Conservation (phyloP, 192 early-diverging fungal genomes). For the Rhizoclosmatium sp. region DNA sequence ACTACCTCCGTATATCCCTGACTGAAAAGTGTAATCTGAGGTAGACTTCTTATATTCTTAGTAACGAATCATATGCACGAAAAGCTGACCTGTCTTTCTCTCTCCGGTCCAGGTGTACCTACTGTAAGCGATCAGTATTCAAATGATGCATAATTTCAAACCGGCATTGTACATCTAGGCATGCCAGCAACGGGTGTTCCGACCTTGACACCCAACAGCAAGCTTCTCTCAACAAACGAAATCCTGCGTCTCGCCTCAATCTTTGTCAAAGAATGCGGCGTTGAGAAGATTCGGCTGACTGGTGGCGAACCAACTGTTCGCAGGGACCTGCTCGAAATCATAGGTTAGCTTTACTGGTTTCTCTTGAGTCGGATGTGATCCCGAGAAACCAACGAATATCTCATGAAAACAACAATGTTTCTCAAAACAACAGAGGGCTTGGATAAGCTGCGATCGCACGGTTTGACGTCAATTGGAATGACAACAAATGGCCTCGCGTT, state of each 20-base stretch:
- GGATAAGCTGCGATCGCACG: slow-evolving; percentile 72
- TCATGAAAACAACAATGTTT: neutral
- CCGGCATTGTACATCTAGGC: neutral
- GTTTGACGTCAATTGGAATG: slow-evolving; percentile 84
- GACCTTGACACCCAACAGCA: slow-evolving; percentile 59
- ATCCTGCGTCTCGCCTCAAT: slow-evolving; percentile 80
- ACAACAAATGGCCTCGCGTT: slow-evolving; percentile 95
- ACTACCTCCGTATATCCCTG: slow-evolving; percentile 92
- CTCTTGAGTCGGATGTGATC: neutral
- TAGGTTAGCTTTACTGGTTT: slow-evolving; percentile 57
- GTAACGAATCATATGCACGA: too few species aligned
- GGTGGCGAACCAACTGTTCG: slow-evolving; percentile 97
- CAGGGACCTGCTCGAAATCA: slow-evolving; percentile 86
- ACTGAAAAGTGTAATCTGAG: slow-evolving; percentile 96
- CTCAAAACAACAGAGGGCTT: slow-evolving; percentile 61
- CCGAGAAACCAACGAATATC: too few species aligned
- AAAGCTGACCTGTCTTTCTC: neutral
- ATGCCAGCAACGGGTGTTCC: slow-evolving; percentile 21
- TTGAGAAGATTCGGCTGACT: slow-evolving; percentile 93
- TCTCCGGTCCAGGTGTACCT: slow-evolving; percentile 68
- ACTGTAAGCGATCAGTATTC: slow-evolving; percentile 92
- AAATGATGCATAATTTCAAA: slow-evolving; percentile 56
- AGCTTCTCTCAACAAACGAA: slow-evolving; percentile 82
- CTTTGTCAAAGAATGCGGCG: slow-evolving; percentile 84
- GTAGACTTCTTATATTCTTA: neutral